These are phyloP conservation scores for Neofusicoccum cordaticola DNA, from an alignment of 2,329 filamentous ascomycete species.

Conservation along the genomic window DNA sequence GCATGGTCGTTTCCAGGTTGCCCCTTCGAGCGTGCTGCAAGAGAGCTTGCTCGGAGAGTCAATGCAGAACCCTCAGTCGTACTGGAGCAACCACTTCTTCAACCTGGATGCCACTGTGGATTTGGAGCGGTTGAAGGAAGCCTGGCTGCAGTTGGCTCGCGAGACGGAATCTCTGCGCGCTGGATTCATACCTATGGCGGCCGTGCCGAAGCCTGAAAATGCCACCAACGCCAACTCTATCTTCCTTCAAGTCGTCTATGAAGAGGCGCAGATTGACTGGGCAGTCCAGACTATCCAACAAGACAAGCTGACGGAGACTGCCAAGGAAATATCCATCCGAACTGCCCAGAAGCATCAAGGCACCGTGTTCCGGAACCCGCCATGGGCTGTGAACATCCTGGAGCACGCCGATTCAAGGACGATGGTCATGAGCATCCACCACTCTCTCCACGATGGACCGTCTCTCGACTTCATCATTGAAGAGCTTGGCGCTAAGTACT, in stretches of 20 bases:
- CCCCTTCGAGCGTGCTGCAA: conserved; percentile 6
- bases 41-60: conserved; percentile 36
- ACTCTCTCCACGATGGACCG: conserved; percentile 34
- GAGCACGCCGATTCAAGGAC: conserved; percentile 23
- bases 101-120: conserved; percentile 29
- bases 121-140: conserved; percentile 26
- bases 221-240: conserved; percentile 7
- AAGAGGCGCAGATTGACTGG: conserved; percentile 28
- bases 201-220: conserved; percentile 17
- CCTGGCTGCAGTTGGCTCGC: conserved; percentile 33
- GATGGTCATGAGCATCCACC: conserved; percentile 39
- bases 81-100: conserved; percentile 42
- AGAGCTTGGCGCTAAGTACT: conserved; percentile 28
- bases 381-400: conserved; percentile 38
- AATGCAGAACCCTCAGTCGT: conserved; percentile 35
- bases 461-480: conserved; percentile 30
- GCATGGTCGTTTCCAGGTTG: background rate
- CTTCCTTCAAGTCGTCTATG: conserved; percentile 32
- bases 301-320: conserved; percentile 20
- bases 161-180: conserved; percentile 38
- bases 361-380: conserved; percentile 31
- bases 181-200: conserved; percentile 34
- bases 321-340: conserved; percentile 24
- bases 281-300: conserved; percentile 20
- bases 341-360: conserved; percentile 23